These are phyloP conservation scores for Lanmaoa pseudosensibilis DNA, from an alignment of 768 basidiomycete species.

Conservation along the genomic window DNA sequence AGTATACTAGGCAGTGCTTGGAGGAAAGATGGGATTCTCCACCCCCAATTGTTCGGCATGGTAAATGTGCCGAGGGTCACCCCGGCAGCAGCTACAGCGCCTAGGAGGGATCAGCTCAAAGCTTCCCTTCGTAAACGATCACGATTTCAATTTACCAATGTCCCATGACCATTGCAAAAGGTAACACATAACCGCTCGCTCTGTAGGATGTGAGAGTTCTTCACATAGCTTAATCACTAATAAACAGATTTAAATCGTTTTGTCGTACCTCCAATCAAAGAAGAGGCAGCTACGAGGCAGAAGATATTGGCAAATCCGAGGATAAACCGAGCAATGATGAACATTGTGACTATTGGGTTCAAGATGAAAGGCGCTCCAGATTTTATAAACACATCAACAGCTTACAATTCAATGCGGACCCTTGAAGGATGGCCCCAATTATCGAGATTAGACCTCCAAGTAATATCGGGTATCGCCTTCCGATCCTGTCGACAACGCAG, in stretches of 20 bases:
- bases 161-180: background rate
- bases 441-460: slow-evolving; percentile 7
- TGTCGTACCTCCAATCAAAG: slow-evolving; percentile 7
- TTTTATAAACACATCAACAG: no score
- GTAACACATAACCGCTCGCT: slow-evolving; percentile 2
- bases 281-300: background rate
- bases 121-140: no score
- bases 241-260: background rate
- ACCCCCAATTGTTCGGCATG: slow-evolving; percentile 58
- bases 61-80: slow-evolving; percentile 62
- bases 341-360: background rate
- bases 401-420: slow-evolving; percentile 12
- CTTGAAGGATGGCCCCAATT: slow-evolving; percentile 11
- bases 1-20: slow-evolving; percentile 53
- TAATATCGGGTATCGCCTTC: slow-evolving; percentile 13
- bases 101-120: background rate
- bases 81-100: slow-evolving; percentile 41
- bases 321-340: slow-evolving; percentile 6
- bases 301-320: background rate
- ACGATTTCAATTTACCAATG: background rate
- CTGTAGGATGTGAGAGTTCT: slow-evolving; percentile 15
- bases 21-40: slow-evolving; percentile 61
- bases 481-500: slow-evolving; percentile 1
- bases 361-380: background rate
- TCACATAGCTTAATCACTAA: background rate